Evolutionary conservation across 179 eudicot genomes (phyloP), one percentile per base, ranked within the genome.

Genomic region (Heliamphora ciliata): DNA sequence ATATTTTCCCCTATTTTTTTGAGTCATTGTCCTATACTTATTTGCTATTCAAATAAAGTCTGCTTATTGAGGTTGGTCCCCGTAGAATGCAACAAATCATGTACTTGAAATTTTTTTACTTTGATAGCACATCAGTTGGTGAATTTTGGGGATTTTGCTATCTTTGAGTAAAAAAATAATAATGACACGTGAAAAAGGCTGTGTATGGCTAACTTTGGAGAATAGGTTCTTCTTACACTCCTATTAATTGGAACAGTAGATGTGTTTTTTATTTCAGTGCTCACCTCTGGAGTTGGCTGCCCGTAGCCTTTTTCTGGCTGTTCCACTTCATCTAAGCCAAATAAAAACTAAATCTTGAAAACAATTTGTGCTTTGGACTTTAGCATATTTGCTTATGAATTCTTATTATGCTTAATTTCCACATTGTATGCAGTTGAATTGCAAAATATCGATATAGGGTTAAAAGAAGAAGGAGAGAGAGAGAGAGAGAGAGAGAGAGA

Each of bases 271-370:
- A 56, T 9, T 18, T 55, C 13, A 64, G 11, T 55, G 64, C 65
- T 75, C 11, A 4, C 50, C 61, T n/a, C 50, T 18, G 3, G 4
- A 40, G 55, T 7, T 77, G 67, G 24, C 31, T 44, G 4, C 65
- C 24, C 8, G 40, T 31, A 31, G 44, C 79, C 79, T 55, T 58
- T 74, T 76, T 67, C 4, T 67, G 46, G 79, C 66, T 61, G 46
- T 58, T 76, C n/a, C 61, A 52, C 31, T 21, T 47, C 58, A 58
- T 44, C 68, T 77, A 17, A 60, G n/a, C 67, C 14, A 1, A 77
- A 59, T 9, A 17, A 74, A 18, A 13, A 76, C 64, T 13, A 0
- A 24, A 13, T 56, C 18, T 56, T 59, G 24, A 17, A 77, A 44
- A 77, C 14, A 17, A 59, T 59, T n/a, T 59, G 18, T 46, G 18